Base-by-base conservation (phyloP, 1,284 basidiomycete genomes). In the Sporisorium scitamineum region DNA sequence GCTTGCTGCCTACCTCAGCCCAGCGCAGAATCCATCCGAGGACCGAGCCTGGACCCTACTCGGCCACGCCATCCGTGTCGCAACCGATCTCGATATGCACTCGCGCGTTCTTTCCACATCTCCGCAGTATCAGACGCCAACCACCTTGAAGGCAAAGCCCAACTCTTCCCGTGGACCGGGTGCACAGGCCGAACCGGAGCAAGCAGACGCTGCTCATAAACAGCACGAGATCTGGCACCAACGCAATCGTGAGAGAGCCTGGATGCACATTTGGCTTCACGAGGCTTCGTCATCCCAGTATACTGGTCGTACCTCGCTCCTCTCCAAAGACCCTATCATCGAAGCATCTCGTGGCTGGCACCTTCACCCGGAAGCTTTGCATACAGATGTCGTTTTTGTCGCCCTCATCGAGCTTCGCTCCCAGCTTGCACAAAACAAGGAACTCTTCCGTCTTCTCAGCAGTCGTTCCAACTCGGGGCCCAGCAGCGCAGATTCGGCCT, bases 261-360 rank as follows among this genome's bases (percentile, higher is more conserved):
- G 72, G 72, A 75, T 75, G 67, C 67, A 75, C 48, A 54, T 75
- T 27, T 75, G 72, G 72, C 69, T 75, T 24, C 72, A 75, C 52
- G 72, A 75, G 41, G 67, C 68, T 13, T 75, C 72, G 9, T 63
- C 63, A 5, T 69, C 72, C 2, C 68, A 75, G 34, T 70, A 75
- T 51, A 75, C 72, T 1, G 72, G 72, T 45, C 66, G 72, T 14
- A 56, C 63, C 45, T 70, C 67, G 13, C 61, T 75, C 14, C 47
- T 75, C 3, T 63, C 66, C 48, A 70, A 75, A 42, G 67, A 75
- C 29, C 67, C 67, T 9, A 65, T 75, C 51, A 48, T 70, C n/a
- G 65, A 69, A 32, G 42, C 56, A 5, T 75, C 67, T 10, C 62
- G 68, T 6, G 61, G 64, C 34, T 75, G 72, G 72, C 72, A 75